Evolutionary conservation across 2,329 filamentous ascomycete species (phyloP).

Genomic region (Thermoascus crustaceus): DNA sequence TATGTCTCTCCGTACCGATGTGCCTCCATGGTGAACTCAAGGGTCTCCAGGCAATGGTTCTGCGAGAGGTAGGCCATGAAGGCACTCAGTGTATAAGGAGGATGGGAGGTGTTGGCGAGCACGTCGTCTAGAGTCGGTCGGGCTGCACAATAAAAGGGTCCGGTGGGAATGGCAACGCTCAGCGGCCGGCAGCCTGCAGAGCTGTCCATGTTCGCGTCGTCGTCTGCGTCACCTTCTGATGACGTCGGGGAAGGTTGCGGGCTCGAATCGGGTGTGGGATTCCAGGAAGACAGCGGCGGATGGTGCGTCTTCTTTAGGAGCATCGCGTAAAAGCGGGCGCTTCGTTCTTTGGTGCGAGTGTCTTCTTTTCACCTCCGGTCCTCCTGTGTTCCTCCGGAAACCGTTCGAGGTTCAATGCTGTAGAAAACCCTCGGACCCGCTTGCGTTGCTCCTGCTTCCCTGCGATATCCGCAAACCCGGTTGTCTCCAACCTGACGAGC

Average conservation of each 20-base stretch:
- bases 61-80: conserved; percentile 97
- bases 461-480: neutral
- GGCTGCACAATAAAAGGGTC: conserved; percentile 35
- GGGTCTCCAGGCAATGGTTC: conserved; percentile 91
- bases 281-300: conserved; percentile 29
- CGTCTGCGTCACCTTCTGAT: conserved; percentile 37
- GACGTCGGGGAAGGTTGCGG: conserved; percentile 37
- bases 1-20: conserved; percentile 70
- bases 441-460: neutral
- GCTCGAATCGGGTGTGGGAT: conserved; percentile 35
- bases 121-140: conserved; percentile 79
- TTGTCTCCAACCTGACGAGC: neutral
- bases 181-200: conserved; percentile 33
- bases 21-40: conserved; percentile 94
- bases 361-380: conserved; percentile 3
- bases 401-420: conserved; percentile 1
- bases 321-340: conserved; percentile 28
- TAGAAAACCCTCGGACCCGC: neutral
- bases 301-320: conserved; percentile 30
- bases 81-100: conserved; percentile 82
- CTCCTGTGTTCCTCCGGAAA: conserved; percentile 4
- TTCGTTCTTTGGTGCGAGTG: neutral
- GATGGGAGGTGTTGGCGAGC: conserved; percentile 71
- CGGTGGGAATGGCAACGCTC: conserved; percentile 34
- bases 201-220: conserved; percentile 35